Evolutionary conservation across 495 filamentous ascomycete genomes (phyloP), one percentile per base, ranked within the genome.

Genomic region (Pyronema omphalodes): DNA sequence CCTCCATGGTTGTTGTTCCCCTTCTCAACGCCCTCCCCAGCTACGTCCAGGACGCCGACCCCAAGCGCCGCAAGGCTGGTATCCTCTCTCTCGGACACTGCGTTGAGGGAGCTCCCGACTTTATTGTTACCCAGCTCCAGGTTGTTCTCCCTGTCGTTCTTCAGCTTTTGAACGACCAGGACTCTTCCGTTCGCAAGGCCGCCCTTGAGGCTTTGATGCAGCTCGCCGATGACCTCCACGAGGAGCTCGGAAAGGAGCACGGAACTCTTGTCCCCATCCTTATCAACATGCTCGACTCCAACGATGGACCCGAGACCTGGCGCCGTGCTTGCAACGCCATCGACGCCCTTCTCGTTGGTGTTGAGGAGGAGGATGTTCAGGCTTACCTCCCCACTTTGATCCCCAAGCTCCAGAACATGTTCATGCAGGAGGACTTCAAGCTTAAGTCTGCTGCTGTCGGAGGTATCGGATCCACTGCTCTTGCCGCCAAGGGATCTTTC

Each of bases 1-100:
- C 91, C 0, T 88, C 83, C 60, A 89, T 94, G 69, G 89, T 98
- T 7, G 82, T 95, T 55, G 88, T 95, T 36, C 91, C 91, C 5
- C 74, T 98, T 12, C 79, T 98, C 35, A 81, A 93, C 52, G 76
- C 79, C 7, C 80, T 98, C 40, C 81, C 84, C 9, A 74, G 77
- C 52, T 96, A 91, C 64, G 82, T 88, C 65, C 78, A 73, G 61
- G 78, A 74, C 61, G 65, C 67, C 51, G 73, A 93, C 59, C 76
- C 88, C 18, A 81, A 83, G 55, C 83, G 80, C 67, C 80, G 88
- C 46, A 83, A 87, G 66, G 91, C 88, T 40, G 88, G 86, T 67
- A 86, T 95, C 62, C 75, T 96, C 58, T 82, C 91, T 7, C 73
- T 98, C 4, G 91, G 89, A 52, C 93, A 86, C 72, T 88, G 84